Evolutionary conservation across 2,329 filamentous ascomycete species (phyloP), one percentile per base, ranked within the genome.

Genomic region (Colletotrichum chrysophilum): DNA sequence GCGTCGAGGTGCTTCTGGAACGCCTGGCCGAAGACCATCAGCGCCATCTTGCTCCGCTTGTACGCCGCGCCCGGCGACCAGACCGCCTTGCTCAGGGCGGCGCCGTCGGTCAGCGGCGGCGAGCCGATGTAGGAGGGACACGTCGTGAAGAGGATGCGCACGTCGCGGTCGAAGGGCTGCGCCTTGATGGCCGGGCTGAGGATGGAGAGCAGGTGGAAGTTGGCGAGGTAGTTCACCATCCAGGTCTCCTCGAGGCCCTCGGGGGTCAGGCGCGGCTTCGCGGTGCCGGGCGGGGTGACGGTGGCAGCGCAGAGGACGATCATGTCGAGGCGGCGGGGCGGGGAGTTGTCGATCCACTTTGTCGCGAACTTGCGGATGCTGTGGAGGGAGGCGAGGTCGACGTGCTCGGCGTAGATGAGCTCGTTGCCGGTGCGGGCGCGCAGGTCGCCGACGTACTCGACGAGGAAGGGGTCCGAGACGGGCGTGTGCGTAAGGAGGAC

Each of bases 271-370:
- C 91, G 87, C 2, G 84, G 86, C 32, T 91, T 87, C 78, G 88
- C 86, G 7, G 90, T 88, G 2, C 93, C 94, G 13, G 90, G 90
- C 4, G 95, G 93, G 6, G 94, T 95, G 78, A 96, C 87, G 0
- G 93, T 94, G 60, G 94, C 94, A 12, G 94, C 97, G 83, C 96
- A 98, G 21, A 99, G 89, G 24, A 99, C 91, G 62, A 99, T 88
- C 92, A 96, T 96, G 84, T 99, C 97, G 8, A 99, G 87, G 64
- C 97, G 90, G 72, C 97, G 90, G 10, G 96, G 95, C 4, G 97
- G 96, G 26, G 94, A 91, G 84, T 98, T 98, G 84, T 99, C 96
- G 78, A 99, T 95, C 96, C 97, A 99, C 87, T 95, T 96, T 0
- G 97, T 99, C 14, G 97, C 97, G 83, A 99, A 99, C 77, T 93